Evolutionary conservation across 768 basidiomycete species (phyloP), one percentile per base, ranked within the genome.

Genomic region (Russula earlei): DNA sequence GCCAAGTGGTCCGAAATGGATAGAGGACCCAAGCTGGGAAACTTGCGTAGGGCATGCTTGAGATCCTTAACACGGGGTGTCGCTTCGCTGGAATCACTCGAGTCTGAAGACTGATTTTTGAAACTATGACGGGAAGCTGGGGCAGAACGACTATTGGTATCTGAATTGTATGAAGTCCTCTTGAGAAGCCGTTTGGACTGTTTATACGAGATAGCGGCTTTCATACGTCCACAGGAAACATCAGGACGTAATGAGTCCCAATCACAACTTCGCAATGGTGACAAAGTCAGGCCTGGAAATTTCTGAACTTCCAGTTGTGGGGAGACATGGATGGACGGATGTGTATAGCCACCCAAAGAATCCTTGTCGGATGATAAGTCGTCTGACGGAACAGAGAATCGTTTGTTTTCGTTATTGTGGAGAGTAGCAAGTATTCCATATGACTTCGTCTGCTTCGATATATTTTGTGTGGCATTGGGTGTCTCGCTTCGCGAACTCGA

Each of bases 21-120:
- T n/a, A 40, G 55, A 40, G 54, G 54, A 12, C 37, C 46, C 5
- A 49, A 11, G 25, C 25, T 43, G 29, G 57, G 57, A 15, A 49
- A 58, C 24, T 12, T 49, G 42, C 43, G 52, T 25, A 19, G n/a
- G 6, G 27, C 41, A 14, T 29, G 8, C 12, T 44, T 49, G 22
- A 27, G n/a, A 17, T 31, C 52, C n/a, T 54, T 58, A 4, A 42
- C 52, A 38, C 41, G 57, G 36, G 57, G 57, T 24, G 57, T 58
- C 20, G 47, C 52, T 37, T 49, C 51, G 10, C n/a, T 54, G n/a
- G 19, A 38, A 22, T 46, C 43, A 41, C 47, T 44, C 36, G 41
- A 49, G 4, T 49, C 57, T 10, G 45, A 48, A 25, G 25, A 42
- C 34, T 24, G 49, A 45, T 19, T 37, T 2, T 27, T 19, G 41